A percentile compares a stretch with the other conserved stretches of the same genome.
Conservation (phyloP, 2,329 filamentous ascomycete genomes). For the Colletotrichum somersetense region DNA sequence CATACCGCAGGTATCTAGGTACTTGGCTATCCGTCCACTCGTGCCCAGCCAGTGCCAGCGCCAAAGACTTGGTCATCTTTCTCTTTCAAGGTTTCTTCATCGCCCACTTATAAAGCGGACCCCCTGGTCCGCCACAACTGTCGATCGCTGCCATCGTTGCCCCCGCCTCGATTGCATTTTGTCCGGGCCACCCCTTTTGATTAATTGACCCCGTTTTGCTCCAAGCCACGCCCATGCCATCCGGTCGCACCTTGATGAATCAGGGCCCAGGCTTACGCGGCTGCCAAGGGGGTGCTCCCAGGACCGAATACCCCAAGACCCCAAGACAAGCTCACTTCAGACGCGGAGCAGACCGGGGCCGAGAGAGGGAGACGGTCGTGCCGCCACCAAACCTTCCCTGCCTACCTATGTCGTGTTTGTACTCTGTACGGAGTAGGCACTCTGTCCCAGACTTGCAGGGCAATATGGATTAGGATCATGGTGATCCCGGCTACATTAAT, state of each 20-base stretch:
- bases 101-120: not conserved
- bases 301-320: not conserved
- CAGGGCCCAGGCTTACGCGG: conserved; percentile 40
- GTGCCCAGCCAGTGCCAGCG: too few species aligned
- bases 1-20: too few species aligned
- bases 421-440: not conserved
- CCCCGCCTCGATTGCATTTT: conserved; percentile 32
- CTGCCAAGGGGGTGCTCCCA: conserved; percentile 32
- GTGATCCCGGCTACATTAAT: conserved; percentile 1
- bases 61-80: not conserved
- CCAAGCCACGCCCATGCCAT: conserved; percentile 29
- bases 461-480: conserved; percentile 24
- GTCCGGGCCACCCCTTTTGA: conserved; percentile 27
- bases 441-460: conserved; percentile 17
- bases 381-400: conserved; percentile 7
- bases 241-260: conserved; percentile 41
- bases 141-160: conserved; percentile 5
- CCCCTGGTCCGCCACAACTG: conserved; percentile 1
- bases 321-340: conserved; percentile 36
- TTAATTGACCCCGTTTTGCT: conserved; percentile 28
- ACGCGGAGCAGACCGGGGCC: conserved; percentile 9
- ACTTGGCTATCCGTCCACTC: too few species aligned
- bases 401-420: not conserved
- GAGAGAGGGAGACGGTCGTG: not conserved
- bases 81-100: conserved; percentile 4